phyloP scores from a whole-genome alignment of 179 eudicot genomes.

The Nepenthes alata region DNA sequence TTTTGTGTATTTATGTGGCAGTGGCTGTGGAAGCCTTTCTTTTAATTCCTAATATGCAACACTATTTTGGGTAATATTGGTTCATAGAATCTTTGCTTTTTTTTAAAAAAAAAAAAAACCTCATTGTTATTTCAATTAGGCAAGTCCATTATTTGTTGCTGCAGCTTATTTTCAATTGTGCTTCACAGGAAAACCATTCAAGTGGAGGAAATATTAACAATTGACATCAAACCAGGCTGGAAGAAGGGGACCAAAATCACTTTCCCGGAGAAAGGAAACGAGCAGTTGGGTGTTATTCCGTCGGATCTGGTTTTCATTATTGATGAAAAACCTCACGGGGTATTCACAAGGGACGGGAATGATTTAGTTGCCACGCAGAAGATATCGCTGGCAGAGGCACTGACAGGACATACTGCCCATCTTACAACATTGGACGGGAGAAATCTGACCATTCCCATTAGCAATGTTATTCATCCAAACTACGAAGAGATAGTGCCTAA shows the following conservation, averaged over 20 bases:
- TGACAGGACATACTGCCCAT: conserved; percentile 34
- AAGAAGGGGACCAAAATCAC: conserved; percentile 51
- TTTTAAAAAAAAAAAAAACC: too few relatives aligned
- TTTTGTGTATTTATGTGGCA: too few relatives aligned
- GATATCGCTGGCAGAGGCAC: conserved; percentile 38
- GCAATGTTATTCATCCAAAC: conserved; percentile 27
- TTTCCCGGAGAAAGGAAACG: conserved; percentile 50
- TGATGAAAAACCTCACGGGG: conserved; percentile 45
- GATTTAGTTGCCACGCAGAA: conserved; percentile 37
- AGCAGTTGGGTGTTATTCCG: conserved; percentile 27
- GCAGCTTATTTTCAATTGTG: neutral
- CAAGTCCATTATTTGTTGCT: too few relatives aligned
- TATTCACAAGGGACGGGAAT: conserved; percentile 48
- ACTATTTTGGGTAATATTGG: too few relatives aligned
- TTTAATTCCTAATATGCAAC: too few relatives aligned
- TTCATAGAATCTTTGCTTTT: too few relatives aligned
- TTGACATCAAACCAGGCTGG: conserved; percentile 53
- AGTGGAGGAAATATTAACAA: conserved; percentile 41
- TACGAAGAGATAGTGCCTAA: conserved; percentile 36
- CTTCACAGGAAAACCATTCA: conserved; percentile 22
- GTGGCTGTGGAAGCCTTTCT: too few relatives aligned
- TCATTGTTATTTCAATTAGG: too few relatives aligned
- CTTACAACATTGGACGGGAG: conserved; percentile 41
- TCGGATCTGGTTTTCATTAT: conserved; percentile 36
- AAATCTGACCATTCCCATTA: conserved; percentile 29